Evolutionary conservation across 2,329 filamentous ascomycete species (phyloP).

Genomic region (Xylariomycetidae sp.): DNA sequence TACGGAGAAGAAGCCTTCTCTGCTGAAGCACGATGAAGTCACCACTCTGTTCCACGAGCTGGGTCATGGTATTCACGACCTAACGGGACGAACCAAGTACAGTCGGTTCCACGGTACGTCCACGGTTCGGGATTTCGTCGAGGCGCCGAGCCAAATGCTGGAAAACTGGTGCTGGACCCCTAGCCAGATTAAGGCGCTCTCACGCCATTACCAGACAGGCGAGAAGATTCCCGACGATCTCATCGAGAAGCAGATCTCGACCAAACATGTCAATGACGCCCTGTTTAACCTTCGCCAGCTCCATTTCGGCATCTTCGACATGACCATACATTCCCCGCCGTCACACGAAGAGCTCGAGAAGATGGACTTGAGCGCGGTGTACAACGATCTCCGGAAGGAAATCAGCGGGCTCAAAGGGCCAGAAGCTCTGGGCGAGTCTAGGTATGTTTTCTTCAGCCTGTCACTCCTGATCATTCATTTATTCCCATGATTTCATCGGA

Average conservation of each 20-base stretch:
- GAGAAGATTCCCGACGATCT: slow-evolving; percentile 71
- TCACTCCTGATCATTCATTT: no score
- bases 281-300: slow-evolving; percentile 75
- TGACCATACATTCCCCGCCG: slow-evolving; percentile 70
- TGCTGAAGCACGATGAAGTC: slow-evolving; percentile 79
- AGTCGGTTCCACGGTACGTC: slow-evolving; percentile 64
- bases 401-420: slow-evolving; percentile 72
- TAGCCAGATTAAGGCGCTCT: slow-evolving; percentile 60
- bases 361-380: slow-evolving; percentile 60
- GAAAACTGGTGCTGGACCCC: slow-evolving; percentile 75
- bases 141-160: slow-evolving; percentile 68
- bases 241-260: slow-evolving; percentile 67
- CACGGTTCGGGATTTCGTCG: slow-evolving; percentile 65
- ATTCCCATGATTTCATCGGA: no score
- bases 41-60: slow-evolving; percentile 79
- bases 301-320: slow-evolving; percentile 79
- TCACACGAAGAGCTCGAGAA: slow-evolving; percentile 65
- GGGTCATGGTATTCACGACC: slow-evolving; percentile 66
- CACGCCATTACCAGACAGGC: slow-evolving; percentile 66
- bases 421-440: slow-evolving; percentile 55
- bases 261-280: slow-evolving; percentile 77
- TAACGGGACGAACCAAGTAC: slow-evolving; percentile 58
- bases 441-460: slow-evolving; percentile 35
- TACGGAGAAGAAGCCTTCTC: slow-evolving; percentile 67
- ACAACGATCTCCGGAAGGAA: slow-evolving; percentile 68